Conservation (phyloP, 2,329 filamentous ascomycete genomes). For the Amylocarpus encephaloides region DNA sequence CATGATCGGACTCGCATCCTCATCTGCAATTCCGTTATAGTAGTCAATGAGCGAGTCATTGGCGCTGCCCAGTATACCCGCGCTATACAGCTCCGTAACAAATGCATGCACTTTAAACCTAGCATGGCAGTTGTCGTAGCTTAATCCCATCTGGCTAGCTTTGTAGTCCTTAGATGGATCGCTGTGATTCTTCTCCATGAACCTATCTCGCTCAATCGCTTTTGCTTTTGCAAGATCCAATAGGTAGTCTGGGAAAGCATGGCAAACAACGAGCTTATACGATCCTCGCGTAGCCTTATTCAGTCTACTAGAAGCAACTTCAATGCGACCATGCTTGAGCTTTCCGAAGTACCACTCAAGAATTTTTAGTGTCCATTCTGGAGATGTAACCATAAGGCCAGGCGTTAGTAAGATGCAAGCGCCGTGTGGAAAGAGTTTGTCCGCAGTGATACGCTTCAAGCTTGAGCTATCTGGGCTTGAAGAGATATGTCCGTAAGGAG, state of each 20-base stretch:
- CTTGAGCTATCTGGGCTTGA: constrained; percentile 7
- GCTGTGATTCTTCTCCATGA: constrained; percentile 16
- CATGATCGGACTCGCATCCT: constrained; percentile 35
- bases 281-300: neutral
- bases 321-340: too few species aligned
- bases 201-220: constrained; percentile 20
- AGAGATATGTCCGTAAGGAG: neutral
- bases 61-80: constrained; percentile 8
- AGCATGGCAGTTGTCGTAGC: constrained; percentile 20
- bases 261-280: constrained; percentile 20
- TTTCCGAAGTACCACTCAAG: constrained; percentile 36
- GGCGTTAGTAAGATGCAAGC: constrained; percentile 43
- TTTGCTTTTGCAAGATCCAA: constrained; percentile 28
- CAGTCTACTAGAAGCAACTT: constrained; percentile 2
- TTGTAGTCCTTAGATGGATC: constrained; percentile 23
- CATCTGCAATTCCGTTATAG: constrained; percentile 12
- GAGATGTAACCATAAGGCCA: constrained; percentile 43
- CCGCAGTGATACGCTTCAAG: constrained; percentile 34
- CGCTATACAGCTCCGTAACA: neutral
- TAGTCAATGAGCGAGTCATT: constrained; percentile 3
- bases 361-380: constrained; percentile 34
- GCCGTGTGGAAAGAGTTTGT: constrained; percentile 40
- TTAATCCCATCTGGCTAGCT: constrained; percentile 19
- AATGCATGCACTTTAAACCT: constrained; percentile 20
- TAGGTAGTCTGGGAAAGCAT: constrained; percentile 25